Base-by-base conservation (phyloP, 352 stramenopile genomes). In the Hyaloperonospora brassicae region DNA sequence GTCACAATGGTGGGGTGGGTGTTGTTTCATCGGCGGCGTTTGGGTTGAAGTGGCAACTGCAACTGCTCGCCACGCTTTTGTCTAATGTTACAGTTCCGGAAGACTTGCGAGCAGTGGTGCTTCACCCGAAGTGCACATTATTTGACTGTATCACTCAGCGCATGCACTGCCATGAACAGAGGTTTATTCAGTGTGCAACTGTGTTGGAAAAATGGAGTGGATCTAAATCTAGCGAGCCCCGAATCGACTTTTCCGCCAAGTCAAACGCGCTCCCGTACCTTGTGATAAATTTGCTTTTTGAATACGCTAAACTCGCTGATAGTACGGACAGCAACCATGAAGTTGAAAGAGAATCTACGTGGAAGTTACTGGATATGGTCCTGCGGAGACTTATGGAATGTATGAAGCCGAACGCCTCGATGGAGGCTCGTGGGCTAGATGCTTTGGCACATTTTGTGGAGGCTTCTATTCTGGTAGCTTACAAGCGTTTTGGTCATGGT, bases 111-210 rank as follows among this genome's bases (percentile, higher is more conserved):
- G 25, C 45, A 3, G 42, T 80, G 31, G 41, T 85, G 13, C 52
- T 76, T 43, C 73, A 86, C 21, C 58, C 69, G 1, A 88, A 86
- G 47, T 79, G 63, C 41, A 73, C 72, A 47, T 14, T 80, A 3
- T 64, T 62, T 9, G 45, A 64, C 0, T 39, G 61, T 53, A 51
- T 72, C 22, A 49, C 42, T n/a, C 40, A 51, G 44, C 52, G 64
- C 23, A 66, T 72, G 61, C 38, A 61, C 1, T 63, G 64, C 21
- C 34, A 69, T 13, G 62, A 64, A 43, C 38, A 45, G 22, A 66
- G 43, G 43, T 61, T 56, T 39, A 36, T 40, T 41, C 50, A 57
- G 31, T 75, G 50, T 41, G 38, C 52, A 6, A 50, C 27, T n/a
- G 44, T 78, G 21, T 21, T 81, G 14, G 41, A 61, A 0, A 64